A percentile compares a stretch with the other conserved stretches of the same genome.
Evolutionary conservation across 2,329 filamentous ascomycete genomes (phyloP).

Genomic region (Rhynchosporium agropyri): DNA sequence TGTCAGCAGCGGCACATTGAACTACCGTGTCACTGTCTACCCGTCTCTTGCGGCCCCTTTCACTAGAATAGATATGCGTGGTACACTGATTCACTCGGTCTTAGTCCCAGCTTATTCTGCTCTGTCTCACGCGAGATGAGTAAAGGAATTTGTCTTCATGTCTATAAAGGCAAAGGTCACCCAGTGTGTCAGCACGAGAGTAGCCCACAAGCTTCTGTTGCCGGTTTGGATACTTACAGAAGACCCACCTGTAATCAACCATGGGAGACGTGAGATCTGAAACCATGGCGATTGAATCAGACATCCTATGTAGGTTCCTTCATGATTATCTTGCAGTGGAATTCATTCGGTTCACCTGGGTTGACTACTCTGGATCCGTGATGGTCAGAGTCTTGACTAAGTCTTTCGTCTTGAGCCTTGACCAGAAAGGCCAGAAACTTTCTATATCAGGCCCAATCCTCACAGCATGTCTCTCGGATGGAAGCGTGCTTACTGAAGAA

Average conservation of each 20-base stretch:
- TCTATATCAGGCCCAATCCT: constrained; percentile 64
- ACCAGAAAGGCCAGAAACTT: constrained; percentile 41
- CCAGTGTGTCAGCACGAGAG: not conserved
- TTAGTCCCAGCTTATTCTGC: no score
- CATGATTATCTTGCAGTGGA: constrained; percentile 54
- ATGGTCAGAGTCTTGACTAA: constrained; percentile 69
- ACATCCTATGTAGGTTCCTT: constrained; percentile 46
- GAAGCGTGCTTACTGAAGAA: constrained; percentile 50
- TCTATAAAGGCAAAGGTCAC: not conserved
- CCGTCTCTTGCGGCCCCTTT: no score
- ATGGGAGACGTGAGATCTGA: constrained; percentile 3
- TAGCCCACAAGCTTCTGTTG: not conserved
- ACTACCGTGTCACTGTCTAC: no score
- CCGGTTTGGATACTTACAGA: not conserved
- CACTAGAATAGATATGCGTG: no score
- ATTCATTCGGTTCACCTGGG: constrained; percentile 74
- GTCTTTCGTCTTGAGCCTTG: constrained; percentile 51
- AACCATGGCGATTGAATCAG: constrained; percentile 1
- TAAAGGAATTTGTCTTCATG: not conserved
- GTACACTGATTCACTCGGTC: no score
- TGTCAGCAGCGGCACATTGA: no score
- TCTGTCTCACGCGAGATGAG: no score
- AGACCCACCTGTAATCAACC: not conserved
- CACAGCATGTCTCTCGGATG: constrained; percentile 68
- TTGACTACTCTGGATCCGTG: constrained; percentile 70